These are phyloP conservation scores for Penicillium verrucosum DNA, from an alignment of 2,329 filamentous ascomycete species.

Conservation along the genomic window DNA sequence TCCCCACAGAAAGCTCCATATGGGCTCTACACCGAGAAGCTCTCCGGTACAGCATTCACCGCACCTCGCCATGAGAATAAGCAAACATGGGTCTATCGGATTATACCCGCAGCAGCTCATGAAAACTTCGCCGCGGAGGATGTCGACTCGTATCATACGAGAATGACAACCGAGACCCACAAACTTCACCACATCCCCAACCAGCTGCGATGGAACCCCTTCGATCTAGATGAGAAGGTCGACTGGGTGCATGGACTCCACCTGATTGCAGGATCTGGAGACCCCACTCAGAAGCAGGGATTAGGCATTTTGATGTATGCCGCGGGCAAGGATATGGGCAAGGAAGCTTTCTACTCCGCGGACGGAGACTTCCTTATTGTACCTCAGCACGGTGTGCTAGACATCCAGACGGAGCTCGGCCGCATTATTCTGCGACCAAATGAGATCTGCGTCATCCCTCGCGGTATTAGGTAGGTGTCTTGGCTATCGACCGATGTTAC, in stretches of 20 bases:
- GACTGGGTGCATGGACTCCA: slow-evolving; percentile 69
- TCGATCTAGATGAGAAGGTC: slow-evolving; percentile 66
- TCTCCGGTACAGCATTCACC: slow-evolving; percentile 70
- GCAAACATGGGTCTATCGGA: slow-evolving; percentile 70
- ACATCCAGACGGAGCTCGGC: slow-evolving; percentile 75
- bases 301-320: slow-evolving; percentile 78
- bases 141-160: slow-evolving; percentile 46
- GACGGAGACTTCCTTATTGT: slow-evolving; percentile 78
- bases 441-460: slow-evolving; percentile 73
- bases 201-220: slow-evolving; percentile 76
- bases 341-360: slow-evolving; percentile 76
- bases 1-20: slow-evolving; percentile 76
- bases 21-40: slow-evolving; percentile 78
- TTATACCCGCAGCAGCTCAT: slow-evolving; percentile 63
- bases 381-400: slow-evolving; percentile 68
- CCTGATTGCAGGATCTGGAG: slow-evolving; percentile 73
- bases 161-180: slow-evolving; percentile 39
- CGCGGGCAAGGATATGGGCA: slow-evolving; percentile 74
- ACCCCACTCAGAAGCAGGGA: slow-evolving; percentile 74
- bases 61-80: slow-evolving; percentile 66
- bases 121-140: slow-evolving; percentile 47
- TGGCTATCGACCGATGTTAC: neutral
- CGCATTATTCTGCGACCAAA: slow-evolving; percentile 71
- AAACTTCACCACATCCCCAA: slow-evolving; percentile 74
- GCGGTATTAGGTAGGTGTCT: slow-evolving; percentile 57